Conservation (phyloP, 352 stramenopile genomes). For the Globisporangium spinosum region DNA sequence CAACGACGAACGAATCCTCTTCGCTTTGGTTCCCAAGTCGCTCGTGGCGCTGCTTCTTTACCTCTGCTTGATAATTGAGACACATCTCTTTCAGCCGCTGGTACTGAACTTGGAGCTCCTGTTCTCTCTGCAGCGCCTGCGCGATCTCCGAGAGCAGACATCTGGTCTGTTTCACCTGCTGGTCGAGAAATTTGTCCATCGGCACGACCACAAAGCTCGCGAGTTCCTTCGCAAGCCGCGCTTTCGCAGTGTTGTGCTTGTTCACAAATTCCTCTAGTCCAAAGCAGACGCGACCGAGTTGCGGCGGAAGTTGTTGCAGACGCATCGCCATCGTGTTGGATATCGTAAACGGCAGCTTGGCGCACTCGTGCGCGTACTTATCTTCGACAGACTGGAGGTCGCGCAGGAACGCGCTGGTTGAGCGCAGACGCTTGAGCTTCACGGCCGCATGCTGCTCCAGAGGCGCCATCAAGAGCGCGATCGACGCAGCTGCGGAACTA, state of each 20-base stretch:
- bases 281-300: conserved; percentile 23
- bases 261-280: conserved; percentile 28
- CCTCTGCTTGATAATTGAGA: not conserved
- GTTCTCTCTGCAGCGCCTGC: conserved; percentile 38
- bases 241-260: conserved; percentile 20
- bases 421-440: conserved; percentile 29
- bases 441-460: conserved; percentile 32
- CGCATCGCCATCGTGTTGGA: conserved; percentile 11
- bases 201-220: conserved; percentile 23
- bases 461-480: conserved; percentile 3
- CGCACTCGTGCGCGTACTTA: conserved; percentile 32
- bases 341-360: conserved; percentile 24
- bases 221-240: conserved; percentile 28
- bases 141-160: conserved; percentile 44
- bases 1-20: not conserved
- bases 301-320: conserved; percentile 14
- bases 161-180: conserved; percentile 36
- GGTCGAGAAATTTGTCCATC: conserved; percentile 31
- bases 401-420: conserved; percentile 26
- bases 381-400: conserved; percentile 33
- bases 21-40: not conserved
- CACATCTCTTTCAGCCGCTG: not conserved
- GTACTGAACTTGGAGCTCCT: conserved; percentile 24
- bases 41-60: conserved; percentile 3
- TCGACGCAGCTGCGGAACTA: not conserved